Evolutionary conservation across 768 basidiomycete species (phyloP), one percentile per base, ranked within the genome.

Genomic region (Phlegmacium glaucopus): DNA sequence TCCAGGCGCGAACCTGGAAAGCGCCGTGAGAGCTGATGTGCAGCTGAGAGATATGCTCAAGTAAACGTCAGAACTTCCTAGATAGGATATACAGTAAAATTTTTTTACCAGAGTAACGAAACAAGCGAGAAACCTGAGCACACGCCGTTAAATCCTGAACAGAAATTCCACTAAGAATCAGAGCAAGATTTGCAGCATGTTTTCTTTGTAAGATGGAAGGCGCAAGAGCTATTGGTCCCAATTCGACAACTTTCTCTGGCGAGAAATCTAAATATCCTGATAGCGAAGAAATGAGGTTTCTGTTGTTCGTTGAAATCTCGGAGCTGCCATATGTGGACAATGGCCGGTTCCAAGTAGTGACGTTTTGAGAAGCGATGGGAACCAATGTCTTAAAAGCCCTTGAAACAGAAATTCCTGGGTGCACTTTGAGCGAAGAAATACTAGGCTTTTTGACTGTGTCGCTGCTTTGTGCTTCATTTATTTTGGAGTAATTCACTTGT

Each of bases 21-120:
- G 12, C 69, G 47, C 17, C 62, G 67, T 12, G 42, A 51, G 8
- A 90, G 70, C 29, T 76, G 74, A 44, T 72, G 62, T 10, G 60
- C 56, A 0, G 87, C 85, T 9, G 85, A 82, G 4, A 85, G 69
- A 62, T 84, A 83, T 6, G 79, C 87, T 90, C 12, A 29, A 44
- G 17, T 34, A 30, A 11, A 37, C 42, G 28, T 32, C 9, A 10
- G 26, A 35, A 47, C 15, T 44, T 4, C 9, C 15, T 38, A 25
- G 17, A 28, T 35, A 39, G 7, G 10, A 27, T 26, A 18, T 36
- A 43, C 44, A 39, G 39, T 49, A 26, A 56, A 17, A 26, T 49
- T 34, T 41, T 46, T 15, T 36, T 15, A 53, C 48, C 52, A 48
- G 50, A 53, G 47, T 44, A 49, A 22, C 52, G 49, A 35, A 51